Percentiles rank a stretch among this genome's conserved stretches.
Evolutionary conservation across 2,329 filamentous ascomycete genomes (phyloP).

Genomic region (Huntiella abstrusa): DNA sequence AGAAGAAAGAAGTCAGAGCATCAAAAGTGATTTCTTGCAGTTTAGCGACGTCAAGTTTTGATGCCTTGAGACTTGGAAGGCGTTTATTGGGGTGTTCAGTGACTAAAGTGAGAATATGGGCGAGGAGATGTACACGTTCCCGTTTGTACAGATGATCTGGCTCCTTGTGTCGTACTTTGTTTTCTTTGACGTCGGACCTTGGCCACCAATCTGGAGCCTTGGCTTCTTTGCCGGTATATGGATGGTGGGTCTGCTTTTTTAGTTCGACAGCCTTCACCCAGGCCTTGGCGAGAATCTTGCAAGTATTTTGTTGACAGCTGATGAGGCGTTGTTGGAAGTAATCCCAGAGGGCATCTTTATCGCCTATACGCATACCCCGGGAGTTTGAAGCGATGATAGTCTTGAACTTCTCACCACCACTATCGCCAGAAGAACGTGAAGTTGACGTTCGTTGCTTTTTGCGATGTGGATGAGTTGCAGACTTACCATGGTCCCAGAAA

Average conservation of each 20-base stretch:
- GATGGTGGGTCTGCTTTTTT: conserved; percentile 57
- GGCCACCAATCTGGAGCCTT: conserved; percentile 52
- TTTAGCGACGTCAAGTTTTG: conserved; percentile 33
- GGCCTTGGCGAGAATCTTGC: conserved; percentile 54
- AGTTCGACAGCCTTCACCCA: conserved; percentile 61
- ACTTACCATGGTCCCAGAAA: too few relatives aligned
- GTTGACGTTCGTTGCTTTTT: too few relatives aligned
- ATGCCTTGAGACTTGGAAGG: conserved; percentile 32
- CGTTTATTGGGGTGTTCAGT: conserved; percentile 30
- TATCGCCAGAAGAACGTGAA: too few relatives aligned
- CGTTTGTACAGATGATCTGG: conserved; percentile 54
- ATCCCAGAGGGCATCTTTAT: conserved; percentile 33
- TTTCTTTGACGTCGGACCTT: conserved; percentile 27
- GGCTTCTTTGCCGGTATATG: conserved; percentile 47
- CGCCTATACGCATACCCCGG: conserved; percentile 27
- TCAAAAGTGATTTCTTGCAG: conserved; percentile 40
- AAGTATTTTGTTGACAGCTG: conserved; percentile 49
- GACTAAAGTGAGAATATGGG: conserved; percentile 41
- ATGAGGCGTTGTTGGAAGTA: conserved; percentile 45
- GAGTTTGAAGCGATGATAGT: too few relatives aligned
- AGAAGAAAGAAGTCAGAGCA: conserved; percentile 37
- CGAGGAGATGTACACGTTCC: conserved; percentile 39
- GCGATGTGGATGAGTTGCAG: too few relatives aligned
- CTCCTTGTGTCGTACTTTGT: conserved; percentile 47
- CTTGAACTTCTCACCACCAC: too few relatives aligned